Conservation (phyloP, 2,329 filamentous ascomycete genomes). For the Hypomyces rosellus region DNA sequence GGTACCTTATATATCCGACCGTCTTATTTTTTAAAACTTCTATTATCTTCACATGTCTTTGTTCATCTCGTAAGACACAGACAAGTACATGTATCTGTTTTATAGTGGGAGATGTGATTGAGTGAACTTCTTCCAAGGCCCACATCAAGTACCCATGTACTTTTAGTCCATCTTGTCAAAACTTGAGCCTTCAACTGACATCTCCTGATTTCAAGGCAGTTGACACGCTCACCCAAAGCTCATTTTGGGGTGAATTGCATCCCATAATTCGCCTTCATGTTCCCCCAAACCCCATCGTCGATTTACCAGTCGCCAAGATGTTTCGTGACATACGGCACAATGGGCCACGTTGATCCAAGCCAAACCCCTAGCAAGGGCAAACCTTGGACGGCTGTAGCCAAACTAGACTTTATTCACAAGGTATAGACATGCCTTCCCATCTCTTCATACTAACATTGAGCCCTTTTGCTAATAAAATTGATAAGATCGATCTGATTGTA, state of each 20-base stretch:
- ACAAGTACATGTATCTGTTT: background rate
- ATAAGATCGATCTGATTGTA: constrained; percentile 63
- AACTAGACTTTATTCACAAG: constrained; percentile 63
- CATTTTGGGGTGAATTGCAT: too few relatives aligned
- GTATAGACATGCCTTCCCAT: constrained; percentile 31
- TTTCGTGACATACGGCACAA: constrained; percentile 62
- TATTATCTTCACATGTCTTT: too few relatives aligned
- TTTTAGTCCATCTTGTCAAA: constrained; percentile 2
- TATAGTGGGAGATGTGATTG: background rate
- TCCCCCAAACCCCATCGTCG: constrained; percentile 37
- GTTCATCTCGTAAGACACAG: background rate
- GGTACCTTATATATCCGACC: too few relatives aligned
- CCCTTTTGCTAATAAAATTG: constrained; percentile 7
- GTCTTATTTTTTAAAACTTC: too few relatives aligned
- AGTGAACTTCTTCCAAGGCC: too few relatives aligned
- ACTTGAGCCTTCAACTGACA: background rate
- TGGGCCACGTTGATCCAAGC: constrained; percentile 63
- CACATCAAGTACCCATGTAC: background rate
- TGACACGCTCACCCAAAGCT: too few relatives aligned
- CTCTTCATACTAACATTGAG: background rate
- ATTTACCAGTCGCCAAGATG: constrained; percentile 60
- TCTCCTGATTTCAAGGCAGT: background rate
- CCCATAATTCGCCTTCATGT: constrained; percentile 29
- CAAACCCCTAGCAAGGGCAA: constrained; percentile 66
- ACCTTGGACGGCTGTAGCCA: constrained; percentile 65